Base-by-base conservation (phyloP, 257 asterid species). In the Fraxinus cuspidata region DNA sequence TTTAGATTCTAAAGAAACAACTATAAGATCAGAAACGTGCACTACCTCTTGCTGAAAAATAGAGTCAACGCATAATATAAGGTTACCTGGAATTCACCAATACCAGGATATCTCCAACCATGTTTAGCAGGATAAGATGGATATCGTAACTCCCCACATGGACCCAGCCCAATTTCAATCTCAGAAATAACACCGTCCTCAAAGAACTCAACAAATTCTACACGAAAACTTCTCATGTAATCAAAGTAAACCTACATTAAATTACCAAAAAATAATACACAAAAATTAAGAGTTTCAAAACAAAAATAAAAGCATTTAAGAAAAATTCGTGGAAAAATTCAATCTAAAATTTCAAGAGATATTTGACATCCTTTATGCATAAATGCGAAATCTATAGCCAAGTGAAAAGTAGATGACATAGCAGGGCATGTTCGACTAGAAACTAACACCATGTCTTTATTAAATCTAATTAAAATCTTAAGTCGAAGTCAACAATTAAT, bases 91-190 rank as follows among this genome's bases (percentile, higher is more conserved):
- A 93, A 93, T 85, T 91, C 97, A 73, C 97, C 97, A 70, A 92
- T 87, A 47, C 96, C 97, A 44, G 96, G 96, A 85, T 92, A 90
- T 64, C 84, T 79, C 97, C 97, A 92, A 42, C 92, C 94, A 80
- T 86, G 89, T 65, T 87, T 86, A 63, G 91, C 92, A 28, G 97
- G 92, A 80, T 90, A 89, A 21, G 97, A 90, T 70, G 97, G 97
- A 81, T 89, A 92, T 0, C 96, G 91, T 65, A 92, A 81, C 82
- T 90, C 97, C 75, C 96, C 97, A 74, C 96, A 89, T 32, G 97
- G 88, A 70, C 97, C 97, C 47, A 93, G 90, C 72, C 97, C 97
- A 58, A 93, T 86, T 88, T 93, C 97, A 78, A 93, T 90, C 74
- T 87, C 93, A 67, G 92, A 79, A 70, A 93, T 89, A 35, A 87